phyloP scores from a whole-genome alignment of 495 filamentous ascomycete species.

The Xylona heveae region DNA sequence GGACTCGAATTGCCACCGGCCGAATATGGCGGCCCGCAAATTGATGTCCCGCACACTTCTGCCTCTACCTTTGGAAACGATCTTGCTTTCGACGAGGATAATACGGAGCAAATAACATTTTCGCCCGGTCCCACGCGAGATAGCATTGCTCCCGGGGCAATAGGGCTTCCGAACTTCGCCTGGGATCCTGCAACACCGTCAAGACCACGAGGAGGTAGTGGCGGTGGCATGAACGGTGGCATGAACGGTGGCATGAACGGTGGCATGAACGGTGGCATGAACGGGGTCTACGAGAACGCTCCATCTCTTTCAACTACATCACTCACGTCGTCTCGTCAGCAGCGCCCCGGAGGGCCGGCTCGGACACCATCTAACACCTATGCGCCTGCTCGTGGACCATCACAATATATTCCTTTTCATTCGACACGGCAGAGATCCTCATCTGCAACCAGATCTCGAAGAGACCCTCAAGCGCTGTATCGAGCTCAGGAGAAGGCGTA shows the following conservation, averaged over 20 bases:
- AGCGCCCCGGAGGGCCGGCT: conserved; percentile 37
- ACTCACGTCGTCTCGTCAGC: conserved; percentile 18
- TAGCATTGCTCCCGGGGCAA: conserved; percentile 4
- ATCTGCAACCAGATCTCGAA: conserved; percentile 27
- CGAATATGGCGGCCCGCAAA: too few relatives aligned
- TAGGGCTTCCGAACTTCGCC: conserved; percentile 10
- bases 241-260: conserved; percentile 8
- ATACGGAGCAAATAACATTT: too few relatives aligned
- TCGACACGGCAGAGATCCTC: conserved; percentile 29
- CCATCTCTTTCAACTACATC: conserved; percentile 6
- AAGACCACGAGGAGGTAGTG: conserved; percentile 11
- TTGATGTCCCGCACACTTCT: too few relatives aligned
- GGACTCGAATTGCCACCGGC: too few relatives aligned
- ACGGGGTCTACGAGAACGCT: conserved; percentile 8
- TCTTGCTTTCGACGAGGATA: too few relatives aligned
- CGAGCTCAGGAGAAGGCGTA: conserved; percentile 65
- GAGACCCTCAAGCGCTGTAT: conserved; percentile 62
- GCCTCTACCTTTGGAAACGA: too few relatives aligned
- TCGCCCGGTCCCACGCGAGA: conserved; percentile 1
- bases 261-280: conserved; percentile 5
- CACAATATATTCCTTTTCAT: conserved; percentile 32
- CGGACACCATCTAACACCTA: conserved; percentile 54
- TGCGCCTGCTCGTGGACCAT: conserved; percentile 49
- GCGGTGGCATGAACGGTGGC: conserved; percentile 7
- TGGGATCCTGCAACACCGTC: conserved; percentile 8